phyloP scores from a whole-genome alignment of 306 rosid species.

The Oemleria cerasiformis region DNA sequence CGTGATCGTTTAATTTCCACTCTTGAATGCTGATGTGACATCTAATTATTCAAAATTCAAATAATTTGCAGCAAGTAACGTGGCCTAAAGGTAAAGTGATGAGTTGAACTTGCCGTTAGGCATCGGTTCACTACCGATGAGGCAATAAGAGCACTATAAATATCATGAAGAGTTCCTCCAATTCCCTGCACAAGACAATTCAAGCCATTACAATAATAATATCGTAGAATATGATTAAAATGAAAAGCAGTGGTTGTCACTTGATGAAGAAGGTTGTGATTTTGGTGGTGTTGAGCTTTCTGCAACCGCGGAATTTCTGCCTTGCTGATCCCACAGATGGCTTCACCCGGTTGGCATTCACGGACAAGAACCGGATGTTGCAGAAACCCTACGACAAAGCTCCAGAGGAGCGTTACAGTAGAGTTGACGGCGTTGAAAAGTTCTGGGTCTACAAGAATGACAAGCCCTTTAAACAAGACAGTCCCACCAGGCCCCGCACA shows the following conservation, averaged over 20 bases:
- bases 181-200: too few species aligned
- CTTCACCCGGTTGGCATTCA: not conserved
- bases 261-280: not conserved
- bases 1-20: too few species aligned
- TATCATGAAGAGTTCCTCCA: too few species aligned
- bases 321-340: constrained; percentile 27
- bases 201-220: too few species aligned
- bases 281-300: not conserved
- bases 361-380: not conserved
- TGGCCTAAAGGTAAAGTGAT: too few species aligned
- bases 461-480: constrained; percentile 19
- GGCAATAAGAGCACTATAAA: too few species aligned
- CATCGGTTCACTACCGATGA: too few species aligned
- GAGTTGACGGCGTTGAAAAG: not conserved
- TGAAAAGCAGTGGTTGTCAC: not conserved
- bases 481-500: constrained; percentile 19
- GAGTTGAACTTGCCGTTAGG: too few species aligned
- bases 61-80: too few species aligned
- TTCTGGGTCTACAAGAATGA: constrained; percentile 22
- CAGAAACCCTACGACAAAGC: constrained; percentile 19
- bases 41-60: too few species aligned
- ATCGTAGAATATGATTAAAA: not conserved
- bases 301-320: not conserved
- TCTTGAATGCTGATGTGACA: too few species aligned
- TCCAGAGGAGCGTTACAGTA: constrained; percentile 4